phyloP scores from a whole-genome alignment of 108 stramenopile genomes.

The Cylindrotheca fusiformis region DNA sequence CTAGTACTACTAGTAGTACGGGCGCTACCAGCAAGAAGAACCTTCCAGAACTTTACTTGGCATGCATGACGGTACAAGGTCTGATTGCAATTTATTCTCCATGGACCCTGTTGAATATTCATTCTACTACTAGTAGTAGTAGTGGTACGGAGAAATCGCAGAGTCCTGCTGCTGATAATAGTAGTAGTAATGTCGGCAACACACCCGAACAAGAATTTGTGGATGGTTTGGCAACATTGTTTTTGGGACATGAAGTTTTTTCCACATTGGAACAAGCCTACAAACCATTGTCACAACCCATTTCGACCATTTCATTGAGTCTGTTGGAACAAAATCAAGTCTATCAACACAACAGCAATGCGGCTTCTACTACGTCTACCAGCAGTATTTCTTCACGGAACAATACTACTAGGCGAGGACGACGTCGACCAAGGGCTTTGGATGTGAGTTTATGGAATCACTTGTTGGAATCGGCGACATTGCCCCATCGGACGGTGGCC shows the following conservation, averaged over 20 bases:
- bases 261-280: conserved; percentile 7
- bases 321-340: background rate
- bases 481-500: conserved; percentile 19
- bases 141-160: background rate
- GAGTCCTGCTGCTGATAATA: background rate
- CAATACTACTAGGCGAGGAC: background rate
- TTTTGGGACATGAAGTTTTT: conserved; percentile 24
- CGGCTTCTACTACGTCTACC: background rate
- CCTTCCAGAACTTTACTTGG: conserved; percentile 6
- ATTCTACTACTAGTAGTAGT: too few species aligned
- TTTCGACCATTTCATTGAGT: conserved; percentile 10
- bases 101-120: conserved; percentile 5
- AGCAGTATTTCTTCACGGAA: background rate
- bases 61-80: conserved; percentile 18
- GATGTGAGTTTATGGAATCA: conserved; percentile 25
- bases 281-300: conserved; percentile 13
- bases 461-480: conserved; percentile 28
- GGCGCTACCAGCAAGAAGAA: background rate
- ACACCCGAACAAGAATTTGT: conserved; percentile 7
- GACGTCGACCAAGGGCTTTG: conserved; percentile 2
- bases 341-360: background rate
- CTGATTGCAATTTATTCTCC: conserved; percentile 20
- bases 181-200: background rate
- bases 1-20: background rate
- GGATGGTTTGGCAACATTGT: conserved; percentile 12